A percentile compares a stretch with the other conserved stretches of the same genome.
Evolutionary conservation across 768 basidiomycete genomes (phyloP).

Genomic region (Suillus sp.): DNA sequence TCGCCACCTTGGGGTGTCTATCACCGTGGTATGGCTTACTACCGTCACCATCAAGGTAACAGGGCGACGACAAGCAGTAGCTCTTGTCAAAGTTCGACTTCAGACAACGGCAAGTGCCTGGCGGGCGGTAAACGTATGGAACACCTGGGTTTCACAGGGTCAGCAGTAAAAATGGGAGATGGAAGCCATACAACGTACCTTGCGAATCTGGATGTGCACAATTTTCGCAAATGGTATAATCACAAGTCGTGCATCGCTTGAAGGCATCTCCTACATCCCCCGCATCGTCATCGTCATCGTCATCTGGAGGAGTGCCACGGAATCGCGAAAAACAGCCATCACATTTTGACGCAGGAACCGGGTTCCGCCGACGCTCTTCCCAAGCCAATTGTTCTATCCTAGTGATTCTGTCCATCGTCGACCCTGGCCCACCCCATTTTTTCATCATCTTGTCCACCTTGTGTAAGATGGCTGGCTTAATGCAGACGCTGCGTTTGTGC

Average conservation of each 20-base stretch:
- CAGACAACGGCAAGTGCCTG: neutral
- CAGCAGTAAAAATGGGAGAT: neutral
- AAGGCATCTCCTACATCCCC: neutral
- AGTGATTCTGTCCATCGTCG: neutral
- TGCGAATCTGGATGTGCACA: neutral
- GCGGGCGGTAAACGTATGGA: neutral
- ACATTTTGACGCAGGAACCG: neutral
- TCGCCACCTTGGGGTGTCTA: neutral
- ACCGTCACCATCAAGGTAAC: constrained; percentile 1
- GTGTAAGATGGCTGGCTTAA: constrained; percentile 19
- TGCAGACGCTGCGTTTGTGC: constrained; percentile 26
- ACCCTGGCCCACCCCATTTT: constrained; percentile 13
- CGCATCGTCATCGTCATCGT: constrained; percentile 7
- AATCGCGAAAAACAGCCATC: constrained; percentile 2
- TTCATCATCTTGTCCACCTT: constrained; percentile 21
- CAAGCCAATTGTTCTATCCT: neutral
- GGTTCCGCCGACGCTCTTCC: neutral
- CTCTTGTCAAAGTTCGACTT: constrained; percentile 5
- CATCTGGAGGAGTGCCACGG: neutral
- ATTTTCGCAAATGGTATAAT: neutral
- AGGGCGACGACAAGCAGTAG: neutral
- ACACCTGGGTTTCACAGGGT: neutral
- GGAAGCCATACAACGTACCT: neutral
- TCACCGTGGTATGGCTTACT: neutral
- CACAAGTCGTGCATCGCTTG: constrained; percentile 3